phyloP scores from a whole-genome alignment of 108 stramenopile genomes.

The Cyclotella cryptica region DNA sequence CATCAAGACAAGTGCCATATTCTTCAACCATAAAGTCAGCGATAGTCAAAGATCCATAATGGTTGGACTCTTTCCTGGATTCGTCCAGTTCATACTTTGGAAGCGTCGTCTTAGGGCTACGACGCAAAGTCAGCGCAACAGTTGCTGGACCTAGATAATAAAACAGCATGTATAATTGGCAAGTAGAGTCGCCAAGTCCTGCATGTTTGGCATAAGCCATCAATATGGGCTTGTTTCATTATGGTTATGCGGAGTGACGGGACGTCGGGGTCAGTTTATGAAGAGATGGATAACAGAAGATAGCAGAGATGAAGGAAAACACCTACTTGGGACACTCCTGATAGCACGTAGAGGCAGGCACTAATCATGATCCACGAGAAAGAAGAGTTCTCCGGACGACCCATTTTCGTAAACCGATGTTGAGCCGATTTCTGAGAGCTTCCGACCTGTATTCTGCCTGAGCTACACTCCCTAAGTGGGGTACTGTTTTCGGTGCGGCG shows the following conservation, averaged over 20 bases:
- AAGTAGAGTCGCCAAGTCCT: constrained; percentile 63
- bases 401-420: constrained; percentile 1
- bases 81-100: background rate
- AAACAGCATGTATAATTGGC: constrained; percentile 84
- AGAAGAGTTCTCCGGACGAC: background rate
- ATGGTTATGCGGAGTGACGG: too few species aligned
- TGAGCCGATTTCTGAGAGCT: background rate
- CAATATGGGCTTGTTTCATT: constrained; percentile 15
- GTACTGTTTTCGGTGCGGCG: background rate
- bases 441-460: background rate
- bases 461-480: background rate
- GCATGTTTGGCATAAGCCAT: constrained; percentile 57
- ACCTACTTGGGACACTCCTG: constrained; percentile 61
- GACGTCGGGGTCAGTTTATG: too few species aligned
- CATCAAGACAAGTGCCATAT: constrained; percentile 24
- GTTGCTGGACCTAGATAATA: constrained; percentile 75
- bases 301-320: too few species aligned
- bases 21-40: constrained; percentile 10
- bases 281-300: too few species aligned
- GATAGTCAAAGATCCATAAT: background rate
- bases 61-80: background rate
- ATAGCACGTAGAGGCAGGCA: constrained; percentile 63
- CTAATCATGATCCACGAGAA: constrained; percentile 18
- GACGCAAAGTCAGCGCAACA: constrained; percentile 42
- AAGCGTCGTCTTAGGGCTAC: constrained; percentile 2